Evolutionary conservation across 768 basidiomycete species (phyloP), one percentile per base, ranked within the genome.

Genomic region (Mycena crocata): DNA sequence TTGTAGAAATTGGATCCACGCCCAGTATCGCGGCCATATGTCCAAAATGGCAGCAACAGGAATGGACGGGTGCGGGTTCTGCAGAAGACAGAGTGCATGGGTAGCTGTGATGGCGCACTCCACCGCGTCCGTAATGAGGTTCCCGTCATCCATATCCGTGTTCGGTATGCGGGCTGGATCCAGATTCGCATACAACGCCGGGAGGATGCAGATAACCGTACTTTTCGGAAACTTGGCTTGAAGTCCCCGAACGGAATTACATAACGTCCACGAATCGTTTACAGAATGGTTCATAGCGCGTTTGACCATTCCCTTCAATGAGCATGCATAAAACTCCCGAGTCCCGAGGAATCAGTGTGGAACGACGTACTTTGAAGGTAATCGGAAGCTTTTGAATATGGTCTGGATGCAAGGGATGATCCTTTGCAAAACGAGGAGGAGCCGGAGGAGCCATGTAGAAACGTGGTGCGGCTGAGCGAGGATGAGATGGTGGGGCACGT

Each of bases 1-100:
- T 7, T 45, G 31, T 9, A 57, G 19, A 45, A 31, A 57, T 12
- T 45, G 21, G 31, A 45, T 34, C 56, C 56, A 57, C 9, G 56
- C 28, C 56, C 56, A 57, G n/a, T 44, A 42, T 7, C 40, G 56
- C 31, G 56, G 40, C 56, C 56, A 57, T n/a, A 57, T 31, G 32
- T 57, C 56, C 8, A 2, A 13, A n/a, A 42, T 5, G 10, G 44
- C 44, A 34, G 40, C 28, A 4, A n/a, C 28, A 21, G 56, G 42
- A 5, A 45, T 5, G 35, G 12, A 26, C 4, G 3, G 28, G 2
- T 21, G 26, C 28, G 23, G n/a, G n/a, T n/a, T n/a, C n/a, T n/a
- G n/a, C n/a, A n/a, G 12, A 21, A 24, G 5, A 15, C 32, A 44
- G 30, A 57, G 26, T 1, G 19, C 56, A 7, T 45, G 28, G 35